Evolutionary conservation across 192 early-diverging fungal genomes (phyloP), one percentile per base, ranked within the genome.

Genomic region (Gigaspora rosea): DNA sequence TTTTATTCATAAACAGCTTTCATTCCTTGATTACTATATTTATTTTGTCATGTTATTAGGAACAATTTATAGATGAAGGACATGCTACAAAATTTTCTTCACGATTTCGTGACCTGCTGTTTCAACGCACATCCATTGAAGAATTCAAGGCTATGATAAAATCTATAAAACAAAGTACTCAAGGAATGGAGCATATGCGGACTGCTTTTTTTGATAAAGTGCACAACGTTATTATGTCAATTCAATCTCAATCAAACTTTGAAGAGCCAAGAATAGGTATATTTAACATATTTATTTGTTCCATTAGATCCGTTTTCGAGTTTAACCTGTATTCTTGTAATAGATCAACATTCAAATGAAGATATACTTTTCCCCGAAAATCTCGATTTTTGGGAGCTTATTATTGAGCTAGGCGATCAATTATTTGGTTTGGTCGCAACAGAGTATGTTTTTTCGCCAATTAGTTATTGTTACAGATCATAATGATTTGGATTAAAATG

Each of bases 351-450:
- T 74, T 32, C 41, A 5, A 71, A 73, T 3, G 49, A 61, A 49
- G 52, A 79, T 3, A 78, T 91, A 85, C 73, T 90, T 18, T 86
- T 94, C 49, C 93, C 93, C 3, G 80, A 85, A 47, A 88, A 90
- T 66, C 71, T 92, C 13, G 85, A 88, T 77, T 89, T 90, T 63
- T 92, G 92, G 92, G 91, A 93, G 76, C 78, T 92, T 12, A 88
- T 92, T 85, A 90, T 88, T 68, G 91, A 93, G 78, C 84, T 90
- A 5, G 92, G 90, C 8, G 93, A 94, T 79, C 92, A 93, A 65
- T 79, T 94, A 6, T 92, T 92, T 75, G 90, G 88, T 63, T 90
- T 93, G 85, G 92, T 91, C 58, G 78, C 83, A 33, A 77, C 82
- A 51, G 88, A 90, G 71, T 76, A 65, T 7, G 47, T 65, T 8